phyloP scores from a whole-genome alignment of 2,329 filamentous ascomycete genomes.

The Hysterium pulicare region DNA sequence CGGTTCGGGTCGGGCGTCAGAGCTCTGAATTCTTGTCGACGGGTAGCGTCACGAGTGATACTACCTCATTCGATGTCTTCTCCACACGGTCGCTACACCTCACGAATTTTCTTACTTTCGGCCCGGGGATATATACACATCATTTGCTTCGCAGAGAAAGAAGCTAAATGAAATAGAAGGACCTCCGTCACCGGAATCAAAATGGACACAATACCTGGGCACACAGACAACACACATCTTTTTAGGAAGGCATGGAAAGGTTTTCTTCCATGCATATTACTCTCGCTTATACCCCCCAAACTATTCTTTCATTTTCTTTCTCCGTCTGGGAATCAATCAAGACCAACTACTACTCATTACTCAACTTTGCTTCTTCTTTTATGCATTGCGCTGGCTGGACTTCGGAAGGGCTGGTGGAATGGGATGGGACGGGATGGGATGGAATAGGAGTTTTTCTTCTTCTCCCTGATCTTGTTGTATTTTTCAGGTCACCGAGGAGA shows the following conservation, averaged over 20 bases:
- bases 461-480: neutral
- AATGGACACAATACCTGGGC: neutral
- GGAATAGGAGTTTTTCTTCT: too few species aligned
- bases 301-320: neutral
- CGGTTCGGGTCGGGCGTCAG: neutral
- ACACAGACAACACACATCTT: too few species aligned
- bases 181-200: neutral
- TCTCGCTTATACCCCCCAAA: neutral
- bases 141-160: too few species aligned
- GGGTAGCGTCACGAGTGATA: neutral
- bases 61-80: neutral
- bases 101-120: neutral
- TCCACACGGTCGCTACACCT: neutral
- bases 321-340: neutral
- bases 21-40: neutral
- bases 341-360: neutral
- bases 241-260: neutral
- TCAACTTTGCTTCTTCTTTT: neutral
- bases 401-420: neutral
- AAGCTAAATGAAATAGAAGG: neutral
- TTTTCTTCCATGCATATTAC: neutral
- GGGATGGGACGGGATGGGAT: neutral
- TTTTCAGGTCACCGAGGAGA: neutral
- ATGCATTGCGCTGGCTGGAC: neutral
- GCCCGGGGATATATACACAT: too few species aligned